Evolutionary conservation across 2,329 filamentous ascomycete species (phyloP).

Genomic region (Emmonsia crescens): DNA sequence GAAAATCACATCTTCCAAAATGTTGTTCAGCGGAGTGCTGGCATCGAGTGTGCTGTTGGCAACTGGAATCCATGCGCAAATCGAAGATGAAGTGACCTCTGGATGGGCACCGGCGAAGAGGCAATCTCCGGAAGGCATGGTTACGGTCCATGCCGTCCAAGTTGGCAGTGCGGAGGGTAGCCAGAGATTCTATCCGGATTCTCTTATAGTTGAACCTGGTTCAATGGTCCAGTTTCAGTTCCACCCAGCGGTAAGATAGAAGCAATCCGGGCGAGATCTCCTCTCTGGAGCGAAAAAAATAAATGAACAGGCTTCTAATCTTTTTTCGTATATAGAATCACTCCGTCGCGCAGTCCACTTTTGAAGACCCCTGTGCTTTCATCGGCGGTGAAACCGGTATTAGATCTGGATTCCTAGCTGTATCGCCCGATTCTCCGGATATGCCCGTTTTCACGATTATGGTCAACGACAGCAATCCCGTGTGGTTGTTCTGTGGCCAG

Average conservation of each 20-base stretch:
- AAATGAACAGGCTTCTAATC: background rate
- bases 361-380: constrained; percentile 58
- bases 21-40: background rate
- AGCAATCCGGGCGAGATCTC: background rate
- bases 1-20: background rate
- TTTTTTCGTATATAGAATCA: constrained; percentile 47
- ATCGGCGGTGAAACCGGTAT: constrained; percentile 49
- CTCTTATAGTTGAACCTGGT: constrained; percentile 52
- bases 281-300: background rate
- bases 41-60: background rate
- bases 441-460: constrained; percentile 61
- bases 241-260: constrained; percentile 32
- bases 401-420: constrained; percentile 45
- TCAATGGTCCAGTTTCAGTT: constrained; percentile 43
- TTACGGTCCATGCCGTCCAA: constrained; percentile 51
- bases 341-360: constrained; percentile 67
- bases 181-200: constrained; percentile 55
- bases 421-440: constrained; percentile 38
- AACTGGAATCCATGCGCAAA: background rate
- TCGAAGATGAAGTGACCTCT: background rate
- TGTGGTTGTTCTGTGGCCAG: constrained; percentile 73
- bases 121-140: constrained; percentile 3
- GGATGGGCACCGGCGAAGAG: background rate
- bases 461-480: constrained; percentile 56
- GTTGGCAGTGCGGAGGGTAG: constrained; percentile 47